Evolutionary conservation across 2,329 filamentous ascomycete species (phyloP).

Genomic region (Tolypocladium paradoxum): DNA sequence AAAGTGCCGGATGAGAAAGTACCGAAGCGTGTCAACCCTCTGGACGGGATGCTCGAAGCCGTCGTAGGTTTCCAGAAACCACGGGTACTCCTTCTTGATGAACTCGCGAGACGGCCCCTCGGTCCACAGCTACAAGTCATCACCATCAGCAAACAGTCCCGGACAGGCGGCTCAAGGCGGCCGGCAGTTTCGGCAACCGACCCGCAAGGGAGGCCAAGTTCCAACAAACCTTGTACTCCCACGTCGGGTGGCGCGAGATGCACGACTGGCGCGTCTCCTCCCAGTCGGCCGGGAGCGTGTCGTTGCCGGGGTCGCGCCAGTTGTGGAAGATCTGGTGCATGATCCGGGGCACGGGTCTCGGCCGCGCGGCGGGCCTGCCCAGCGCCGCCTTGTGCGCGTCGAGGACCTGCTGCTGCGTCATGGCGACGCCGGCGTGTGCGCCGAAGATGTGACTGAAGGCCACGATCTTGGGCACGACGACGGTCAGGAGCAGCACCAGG

Average conservation of each 20-base stretch:
- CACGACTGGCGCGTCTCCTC: neutral
- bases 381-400: neutral
- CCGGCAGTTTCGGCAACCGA: neutral
- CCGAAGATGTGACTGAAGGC: constrained; percentile 1
- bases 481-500: neutral
- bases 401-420: constrained; percentile 1
- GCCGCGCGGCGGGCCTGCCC: neutral
- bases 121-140: constrained; percentile 49
- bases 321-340: constrained; percentile 3
- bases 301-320: neutral
- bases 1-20: constrained; percentile 67
- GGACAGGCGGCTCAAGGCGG: neutral
- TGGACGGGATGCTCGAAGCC: constrained; percentile 66
- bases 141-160: neutral
- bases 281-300: constrained; percentile 1
- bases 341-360: constrained; percentile 2
- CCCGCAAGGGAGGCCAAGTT: neutral
- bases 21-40: constrained; percentile 67
- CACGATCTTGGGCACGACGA: neutral
- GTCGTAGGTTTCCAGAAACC: constrained; percentile 67
- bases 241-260: constrained; percentile 1
- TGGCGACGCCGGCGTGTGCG: constrained; percentile 1
- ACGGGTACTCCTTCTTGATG: constrained; percentile 62
- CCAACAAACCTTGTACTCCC: constrained; percentile 4
- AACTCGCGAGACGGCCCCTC: constrained; percentile 59